A percentile compares a stretch with the other conserved stretches of the same genome.
phyloP scores from a whole-genome alignment of 129 eudicot genomes.

The Glebionis coronaria region DNA sequence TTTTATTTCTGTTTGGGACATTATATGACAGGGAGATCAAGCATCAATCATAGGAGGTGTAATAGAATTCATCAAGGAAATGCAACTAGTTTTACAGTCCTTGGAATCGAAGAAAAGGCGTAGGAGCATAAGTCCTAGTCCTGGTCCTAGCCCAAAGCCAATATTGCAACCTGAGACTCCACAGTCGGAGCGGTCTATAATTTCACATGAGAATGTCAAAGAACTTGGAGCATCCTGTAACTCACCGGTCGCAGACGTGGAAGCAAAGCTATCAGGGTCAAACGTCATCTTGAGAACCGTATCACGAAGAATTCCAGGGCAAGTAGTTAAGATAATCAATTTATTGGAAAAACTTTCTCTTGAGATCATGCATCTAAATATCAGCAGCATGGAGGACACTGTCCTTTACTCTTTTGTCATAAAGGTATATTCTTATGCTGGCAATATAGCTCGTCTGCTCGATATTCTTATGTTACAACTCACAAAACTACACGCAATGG shows the following conservation, averaged over 20 bases:
- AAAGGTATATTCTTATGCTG: constrained; percentile 49
- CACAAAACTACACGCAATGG: background rate
- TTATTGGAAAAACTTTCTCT: constrained; percentile 72
- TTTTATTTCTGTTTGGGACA: background rate
- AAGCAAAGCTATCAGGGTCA: constrained; percentile 88
- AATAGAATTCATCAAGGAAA: constrained; percentile 93
- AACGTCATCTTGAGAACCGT: constrained; percentile 77
- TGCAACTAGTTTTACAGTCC: constrained; percentile 80
- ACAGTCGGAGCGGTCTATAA: constrained; percentile 35
- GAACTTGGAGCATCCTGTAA: constrained; percentile 85
- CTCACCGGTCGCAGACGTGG: constrained; percentile 85
- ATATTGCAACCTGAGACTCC: constrained; percentile 50
- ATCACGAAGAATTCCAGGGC: constrained; percentile 76
- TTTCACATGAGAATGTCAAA: constrained; percentile 48
- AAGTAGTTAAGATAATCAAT: constrained; percentile 69
- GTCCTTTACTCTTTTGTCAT: constrained; percentile 87
- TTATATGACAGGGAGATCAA: constrained; percentile 76
- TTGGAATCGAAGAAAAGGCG: constrained; percentile 86
- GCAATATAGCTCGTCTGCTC: background rate
- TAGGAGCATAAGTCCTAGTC: constrained; percentile 88
- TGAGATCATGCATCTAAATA: constrained; percentile 85
- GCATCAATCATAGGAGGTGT: constrained; percentile 98
- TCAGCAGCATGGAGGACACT: constrained; percentile 98
- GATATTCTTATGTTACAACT: background rate
- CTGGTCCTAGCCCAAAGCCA: constrained; percentile 63